A percentile compares a stretch with the other conserved stretches of the same genome.
Conservation (phyloP, 2,329 filamentous ascomycete genomes). For the Curvularia sp. region DNA sequence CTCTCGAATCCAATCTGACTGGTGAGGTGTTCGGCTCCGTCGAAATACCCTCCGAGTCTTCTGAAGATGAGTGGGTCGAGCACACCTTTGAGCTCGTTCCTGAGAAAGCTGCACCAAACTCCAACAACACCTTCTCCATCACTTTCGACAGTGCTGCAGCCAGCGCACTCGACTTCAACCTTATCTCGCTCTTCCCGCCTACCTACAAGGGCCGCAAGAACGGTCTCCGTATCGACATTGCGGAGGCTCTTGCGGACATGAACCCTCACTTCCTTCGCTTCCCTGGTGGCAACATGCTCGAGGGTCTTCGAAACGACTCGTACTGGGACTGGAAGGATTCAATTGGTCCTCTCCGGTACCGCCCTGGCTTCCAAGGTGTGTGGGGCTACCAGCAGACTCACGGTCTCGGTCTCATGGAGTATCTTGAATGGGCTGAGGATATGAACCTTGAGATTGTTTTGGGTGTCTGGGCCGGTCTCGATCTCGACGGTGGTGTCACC, state of each 20-base stretch:
- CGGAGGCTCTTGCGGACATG: constrained; percentile 54
- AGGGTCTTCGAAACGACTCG: constrained; percentile 36
- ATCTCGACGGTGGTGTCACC: constrained; percentile 51
- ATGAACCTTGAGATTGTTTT: constrained; percentile 53
- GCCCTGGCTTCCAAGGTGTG: constrained; percentile 55
- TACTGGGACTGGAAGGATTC: constrained; percentile 59
- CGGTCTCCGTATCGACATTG: constrained; percentile 59
- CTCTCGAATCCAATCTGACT: constrained; percentile 52
- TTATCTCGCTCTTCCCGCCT: constrained; percentile 62
- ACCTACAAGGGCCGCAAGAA: constrained; percentile 62
- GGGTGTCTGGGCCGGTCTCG: constrained; percentile 55
- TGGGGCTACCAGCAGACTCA: constrained; percentile 57
- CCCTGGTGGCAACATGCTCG: constrained; percentile 60
- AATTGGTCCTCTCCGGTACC: constrained; percentile 56
- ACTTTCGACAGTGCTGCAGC: constrained; percentile 53
- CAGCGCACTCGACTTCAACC: constrained; percentile 54
- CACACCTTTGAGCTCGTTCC: constrained; percentile 51
- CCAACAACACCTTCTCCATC: constrained; percentile 61
- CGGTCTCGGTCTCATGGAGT: constrained; percentile 57
- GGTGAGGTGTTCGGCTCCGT: constrained; percentile 51
- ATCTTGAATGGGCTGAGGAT: constrained; percentile 58
- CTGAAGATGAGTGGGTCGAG: constrained; percentile 49
- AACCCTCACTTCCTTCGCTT: constrained; percentile 58
- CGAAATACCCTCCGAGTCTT: constrained; percentile 38
- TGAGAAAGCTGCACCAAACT: constrained; percentile 51